Conservation (phyloP, 164 flowering plant species). For the Akebia trifoliata region DNA sequence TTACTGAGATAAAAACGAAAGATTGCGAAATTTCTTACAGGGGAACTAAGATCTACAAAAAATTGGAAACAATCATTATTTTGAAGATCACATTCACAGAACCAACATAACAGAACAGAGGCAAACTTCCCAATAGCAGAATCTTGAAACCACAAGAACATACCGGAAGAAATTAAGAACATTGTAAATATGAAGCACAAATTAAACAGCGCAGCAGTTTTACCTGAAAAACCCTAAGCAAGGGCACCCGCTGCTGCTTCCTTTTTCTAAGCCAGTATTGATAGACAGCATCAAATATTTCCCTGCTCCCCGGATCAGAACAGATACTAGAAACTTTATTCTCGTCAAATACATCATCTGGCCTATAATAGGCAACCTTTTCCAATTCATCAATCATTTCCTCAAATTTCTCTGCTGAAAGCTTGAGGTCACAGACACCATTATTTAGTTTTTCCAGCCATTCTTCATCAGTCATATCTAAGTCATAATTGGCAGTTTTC, state of each 20-base stretch:
- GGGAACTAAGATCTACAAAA: too few relatives aligned
- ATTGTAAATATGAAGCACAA: background rate
- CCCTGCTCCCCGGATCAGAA: slow-evolving; percentile 35
- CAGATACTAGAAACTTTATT: slow-evolving; percentile 32
- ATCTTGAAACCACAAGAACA: too few relatives aligned
- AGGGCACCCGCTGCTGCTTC: slow-evolving; percentile 41
- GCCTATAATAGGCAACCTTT: slow-evolving; percentile 46
- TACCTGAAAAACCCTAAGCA: slow-evolving; percentile 85
- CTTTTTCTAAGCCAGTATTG: slow-evolving; percentile 67
- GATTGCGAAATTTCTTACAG: too few relatives aligned
- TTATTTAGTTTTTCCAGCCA: slow-evolving; percentile 57
- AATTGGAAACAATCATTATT: too few relatives aligned
- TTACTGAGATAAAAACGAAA: too few relatives aligned
- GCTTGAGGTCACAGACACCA: slow-evolving; percentile 15
- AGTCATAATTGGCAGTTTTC: slow-evolving; percentile 58
- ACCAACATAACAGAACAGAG: too few relatives aligned
- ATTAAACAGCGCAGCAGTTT: background rate
- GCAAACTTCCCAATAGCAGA: too few relatives aligned
- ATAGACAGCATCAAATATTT: slow-evolving; percentile 47
- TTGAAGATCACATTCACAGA: too few relatives aligned
- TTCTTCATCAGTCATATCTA: slow-evolving; percentile 81
- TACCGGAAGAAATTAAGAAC: background rate
- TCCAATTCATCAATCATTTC: slow-evolving; percentile 68
- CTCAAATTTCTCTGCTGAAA: slow-evolving; percentile 66
- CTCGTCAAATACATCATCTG: slow-evolving; percentile 50